Evolutionary conservation across 2,329 filamentous ascomycete genomes (phyloP).

Genomic region (Hypoxylon sp.): DNA sequence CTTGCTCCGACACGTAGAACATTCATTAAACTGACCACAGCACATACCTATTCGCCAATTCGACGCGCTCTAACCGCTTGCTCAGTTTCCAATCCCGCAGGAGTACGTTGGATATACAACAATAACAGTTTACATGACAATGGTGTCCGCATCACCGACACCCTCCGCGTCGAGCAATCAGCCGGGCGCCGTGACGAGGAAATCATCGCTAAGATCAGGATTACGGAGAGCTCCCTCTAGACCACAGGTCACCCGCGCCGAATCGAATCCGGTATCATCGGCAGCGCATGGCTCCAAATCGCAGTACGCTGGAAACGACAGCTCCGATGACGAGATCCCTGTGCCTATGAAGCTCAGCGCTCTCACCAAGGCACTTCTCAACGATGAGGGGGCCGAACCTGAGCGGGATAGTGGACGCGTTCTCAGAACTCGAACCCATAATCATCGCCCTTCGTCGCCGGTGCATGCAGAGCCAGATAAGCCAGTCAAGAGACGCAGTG

Average conservation of each 20-base stretch:
- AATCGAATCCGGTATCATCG: slow-evolving; percentile 58
- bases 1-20: slow-evolving; percentile 57
- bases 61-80: slow-evolving; percentile 40
- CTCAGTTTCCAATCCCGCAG: slow-evolving; percentile 31
- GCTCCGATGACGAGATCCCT: slow-evolving; percentile 93
- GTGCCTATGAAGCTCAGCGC: slow-evolving; percentile 95
- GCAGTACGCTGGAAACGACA: slow-evolving; percentile 76
- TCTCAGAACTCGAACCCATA: slow-evolving; percentile 60
- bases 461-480: slow-evolving; percentile 46
- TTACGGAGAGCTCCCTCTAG: slow-evolving; percentile 64
- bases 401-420: slow-evolving; percentile 57
- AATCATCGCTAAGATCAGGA: slow-evolving; percentile 68
- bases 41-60: slow-evolving; percentile 49
- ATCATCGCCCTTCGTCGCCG: slow-evolving; percentile 59
- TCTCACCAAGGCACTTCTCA: slow-evolving; percentile 86
- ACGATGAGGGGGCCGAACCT: slow-evolving; percentile 67
- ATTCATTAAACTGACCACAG: slow-evolving; percentile 50
- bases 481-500: slow-evolving; percentile 61
- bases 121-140: slow-evolving; percentile 27
- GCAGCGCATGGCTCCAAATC: slow-evolving; percentile 54
- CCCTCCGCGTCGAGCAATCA: slow-evolving; percentile 64
- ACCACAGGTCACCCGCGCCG: slow-evolving; percentile 59
- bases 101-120: slow-evolving; percentile 29
- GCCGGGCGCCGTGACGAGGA: slow-evolving; percentile 59
- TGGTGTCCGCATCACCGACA: slow-evolving; percentile 55